Base-by-base conservation (phyloP, 2,329 filamentous ascomycete genomes). In the Aspergillus sp. region DNA sequence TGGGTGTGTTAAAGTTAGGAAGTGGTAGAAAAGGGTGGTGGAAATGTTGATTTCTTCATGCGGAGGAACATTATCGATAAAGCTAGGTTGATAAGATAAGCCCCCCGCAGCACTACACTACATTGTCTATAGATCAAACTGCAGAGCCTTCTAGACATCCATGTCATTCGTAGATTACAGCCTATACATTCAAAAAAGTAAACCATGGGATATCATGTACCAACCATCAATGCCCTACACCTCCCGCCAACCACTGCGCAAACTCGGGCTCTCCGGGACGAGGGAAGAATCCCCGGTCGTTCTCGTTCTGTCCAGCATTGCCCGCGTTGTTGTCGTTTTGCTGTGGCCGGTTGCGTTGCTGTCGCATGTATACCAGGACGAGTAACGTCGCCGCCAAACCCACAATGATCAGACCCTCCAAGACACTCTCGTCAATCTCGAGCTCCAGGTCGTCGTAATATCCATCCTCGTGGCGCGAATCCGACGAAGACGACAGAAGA, bases 351-450 rank as follows among this genome's bases (percentile, higher is more conserved):
- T 71, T 73, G 17, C 70, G 69, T 42, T 76, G 76, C 58, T 79
- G 76, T 57, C 74, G 72, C 47, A 94, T 93, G 71, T 91, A 96
- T 14, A 97, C 80, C 29, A 97, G 76, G 48, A 89, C 83, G 0
- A 88, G 84, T 49, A 97, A 78, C 1, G 85, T 84, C 13, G 86
- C 85, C 0, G 89, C 87, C 13, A 97, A 76, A 1, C 83, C 87
- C 13, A 97, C 78, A 56, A 99, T 95, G 42, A 96, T 77, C 20
- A 97, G 73, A 41, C 88, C 93, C 71, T 97, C 94, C 10, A 97
- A 60, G 14, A 96, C 76, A 11, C 90, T 89, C 44, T 91, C 90
- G 47, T 93, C 88, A 25, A 88, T 79, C 2, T 84, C 79, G 5
- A 83, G 77, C 19, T 80, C 80, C 16, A 86, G 73, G 2, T 86